phyloP scores from a whole-genome alignment of 306 rosid genomes.

The Cucurbita maxima region DNA sequence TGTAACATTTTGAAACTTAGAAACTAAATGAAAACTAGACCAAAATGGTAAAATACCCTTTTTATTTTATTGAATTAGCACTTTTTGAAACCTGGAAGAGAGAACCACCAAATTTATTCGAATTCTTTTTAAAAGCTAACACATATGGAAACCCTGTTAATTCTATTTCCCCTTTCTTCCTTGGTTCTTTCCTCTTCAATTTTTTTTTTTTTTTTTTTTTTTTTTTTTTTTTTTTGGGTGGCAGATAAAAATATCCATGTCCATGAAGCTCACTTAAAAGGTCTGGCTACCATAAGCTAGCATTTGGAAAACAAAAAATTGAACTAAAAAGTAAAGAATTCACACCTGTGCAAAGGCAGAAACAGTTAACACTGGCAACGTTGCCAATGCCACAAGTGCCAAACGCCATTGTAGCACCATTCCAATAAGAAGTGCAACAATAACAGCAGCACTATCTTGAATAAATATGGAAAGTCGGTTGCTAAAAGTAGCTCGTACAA shows the following conservation, averaged over 20 bases:
- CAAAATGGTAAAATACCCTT: too few species aligned
- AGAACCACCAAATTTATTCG: not conserved
- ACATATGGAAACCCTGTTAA: not conserved
- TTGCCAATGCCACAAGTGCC: slow-evolving; percentile 96
- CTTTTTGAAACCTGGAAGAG: not conserved
- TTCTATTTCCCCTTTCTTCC: not conserved
- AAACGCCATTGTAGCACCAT: slow-evolving; percentile 76
- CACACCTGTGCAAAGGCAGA: slow-evolving; percentile 94
- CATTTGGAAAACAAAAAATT: not conserved
- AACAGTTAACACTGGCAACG: slow-evolving; percentile 74
- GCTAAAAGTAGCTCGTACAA: slow-evolving; percentile 97
- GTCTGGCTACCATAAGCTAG: not conserved
- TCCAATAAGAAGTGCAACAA: slow-evolving; percentile 92
- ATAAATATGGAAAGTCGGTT: slow-evolving; percentile 93
- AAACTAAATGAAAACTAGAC: too few species aligned
- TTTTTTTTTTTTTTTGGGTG: not conserved
- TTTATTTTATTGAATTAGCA: not conserved
- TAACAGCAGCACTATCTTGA: slow-evolving; percentile 94
- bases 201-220: not conserved
- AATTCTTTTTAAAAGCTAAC: not conserved
- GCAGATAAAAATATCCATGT: not conserved
- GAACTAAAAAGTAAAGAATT: not conserved
- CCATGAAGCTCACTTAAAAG: not conserved
- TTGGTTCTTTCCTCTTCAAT: not conserved
- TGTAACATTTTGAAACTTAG: too few species aligned